Conservation (phyloP, 2,329 filamentous ascomycete genomes). For the Xylaria sp. region DNA sequence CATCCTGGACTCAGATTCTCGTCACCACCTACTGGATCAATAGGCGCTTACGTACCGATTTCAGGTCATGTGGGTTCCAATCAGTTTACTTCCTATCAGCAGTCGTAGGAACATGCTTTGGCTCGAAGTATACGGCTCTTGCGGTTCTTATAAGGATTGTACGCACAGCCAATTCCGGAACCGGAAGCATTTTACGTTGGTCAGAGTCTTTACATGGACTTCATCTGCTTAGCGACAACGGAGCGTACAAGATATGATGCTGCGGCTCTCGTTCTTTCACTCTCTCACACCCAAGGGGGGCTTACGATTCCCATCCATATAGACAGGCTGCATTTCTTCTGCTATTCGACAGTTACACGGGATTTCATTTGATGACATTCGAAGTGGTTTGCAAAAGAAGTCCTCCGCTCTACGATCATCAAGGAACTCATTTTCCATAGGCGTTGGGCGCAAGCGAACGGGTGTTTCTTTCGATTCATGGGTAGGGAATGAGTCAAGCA, state of each 20-base stretch:
- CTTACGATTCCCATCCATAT: conserved; percentile 28
- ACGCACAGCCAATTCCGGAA: not conserved
- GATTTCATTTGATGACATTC: conserved; percentile 15
- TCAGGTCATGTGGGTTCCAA: conserved; percentile 35
- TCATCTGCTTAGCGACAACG: conserved; percentile 1
- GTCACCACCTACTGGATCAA: conserved; percentile 38
- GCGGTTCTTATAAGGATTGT: not conserved
- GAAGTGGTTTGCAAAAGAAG: conserved; percentile 7
- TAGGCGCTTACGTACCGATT: conserved; percentile 39
- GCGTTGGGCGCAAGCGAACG: conserved; percentile 23
- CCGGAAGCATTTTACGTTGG: not conserved
- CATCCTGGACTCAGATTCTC: conserved; percentile 33
- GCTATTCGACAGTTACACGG: not conserved
- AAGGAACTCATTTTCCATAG: conserved; percentile 12
- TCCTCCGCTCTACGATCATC: conserved; percentile 17
- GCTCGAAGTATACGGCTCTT: conserved; percentile 27
- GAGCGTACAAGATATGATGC: conserved; percentile 5
- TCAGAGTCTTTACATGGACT: not conserved
- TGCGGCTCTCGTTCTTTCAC: conserved; percentile 12
- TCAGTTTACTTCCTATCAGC: conserved; percentile 41
- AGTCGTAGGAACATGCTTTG: conserved; percentile 39
- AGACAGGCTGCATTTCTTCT: conserved; percentile 29
- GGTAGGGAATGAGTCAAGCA: conserved; percentile 5
- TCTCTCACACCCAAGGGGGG: not conserved
- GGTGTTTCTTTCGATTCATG: not conserved